phyloP scores from a whole-genome alignment of 768 basidiomycete species.

The Trametes maxima region DNA sequence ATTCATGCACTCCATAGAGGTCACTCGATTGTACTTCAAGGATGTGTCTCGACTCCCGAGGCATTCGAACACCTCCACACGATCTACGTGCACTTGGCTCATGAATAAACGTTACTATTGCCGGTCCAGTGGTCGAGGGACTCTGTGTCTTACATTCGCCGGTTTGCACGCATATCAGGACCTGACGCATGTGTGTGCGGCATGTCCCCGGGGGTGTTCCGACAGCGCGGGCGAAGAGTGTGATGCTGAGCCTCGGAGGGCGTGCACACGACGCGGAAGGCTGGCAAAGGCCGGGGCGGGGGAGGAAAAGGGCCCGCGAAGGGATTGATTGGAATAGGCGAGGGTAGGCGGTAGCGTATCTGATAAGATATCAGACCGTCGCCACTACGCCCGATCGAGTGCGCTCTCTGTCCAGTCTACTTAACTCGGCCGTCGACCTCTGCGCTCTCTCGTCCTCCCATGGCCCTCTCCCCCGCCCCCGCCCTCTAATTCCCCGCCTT shows the following conservation, averaged over 20 bases:
- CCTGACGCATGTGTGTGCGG: too few relatives aligned
- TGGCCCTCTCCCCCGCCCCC: not conserved
- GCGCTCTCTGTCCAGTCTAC: not conserved
- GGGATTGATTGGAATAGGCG: not conserved
- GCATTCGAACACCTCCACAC: not conserved
- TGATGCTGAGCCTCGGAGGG: not conserved
- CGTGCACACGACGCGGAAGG: not conserved
- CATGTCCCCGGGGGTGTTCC: not conserved
- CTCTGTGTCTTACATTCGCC: too few relatives aligned
- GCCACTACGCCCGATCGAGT: not conserved
- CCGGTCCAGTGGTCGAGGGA: too few relatives aligned
- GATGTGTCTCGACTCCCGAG: not conserved
- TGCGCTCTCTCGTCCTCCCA: not conserved
- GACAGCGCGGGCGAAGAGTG: not conserved
- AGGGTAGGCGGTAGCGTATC: not conserved
- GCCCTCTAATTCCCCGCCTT: not conserved
- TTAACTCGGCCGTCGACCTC: not conserved
- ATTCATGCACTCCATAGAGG: too few relatives aligned
- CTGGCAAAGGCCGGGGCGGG: not conserved
- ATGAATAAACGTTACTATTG: too few relatives aligned
- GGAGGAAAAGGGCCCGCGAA: not conserved
- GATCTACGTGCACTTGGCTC: not conserved
- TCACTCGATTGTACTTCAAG: too few relatives aligned
- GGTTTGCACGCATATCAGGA: too few relatives aligned
- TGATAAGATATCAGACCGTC: slow-evolving; percentile 8